Evolutionary conservation across 2,329 filamentous ascomycete genomes (phyloP), one percentile per base, ranked within the genome.

Genomic region (Lasiodiplodia sp.): DNA sequence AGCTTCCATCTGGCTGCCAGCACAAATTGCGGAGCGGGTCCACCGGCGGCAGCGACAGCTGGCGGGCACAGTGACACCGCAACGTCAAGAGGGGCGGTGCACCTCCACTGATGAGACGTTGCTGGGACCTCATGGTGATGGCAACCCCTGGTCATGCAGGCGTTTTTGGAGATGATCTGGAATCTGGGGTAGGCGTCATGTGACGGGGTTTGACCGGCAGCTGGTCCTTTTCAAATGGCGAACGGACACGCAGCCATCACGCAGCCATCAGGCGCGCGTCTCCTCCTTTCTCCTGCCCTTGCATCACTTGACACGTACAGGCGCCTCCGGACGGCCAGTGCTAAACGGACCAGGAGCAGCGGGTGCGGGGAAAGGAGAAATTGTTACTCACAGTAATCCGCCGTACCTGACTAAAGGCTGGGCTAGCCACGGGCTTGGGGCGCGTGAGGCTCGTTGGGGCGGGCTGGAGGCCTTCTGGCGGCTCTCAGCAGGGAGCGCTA

Each of bases 301-400:
- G 60, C 60, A 53, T 64, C 60, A 64, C 60, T 64, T 64, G 60
- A 64, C 60, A 64, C 60, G 51, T 53, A 64, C 60, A 64, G 37
- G 51, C 60, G 60, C 60, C 60, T 31, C 44, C n/a, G 8, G 58
- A 51, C 58, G 58, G 44, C 58, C 58, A 51, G 40, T 63, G 58
- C 58, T 40, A 31, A 25, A 25, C 57, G 21, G 38, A 23, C 21
- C n/a, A 21, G 18, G 38, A 47, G 40, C 58, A 47, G 2, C 18
- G 40, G n/a, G 31, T 64, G 60, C 60, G 60, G 60, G 60, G 60
- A 64, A 64, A 47, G 44, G 60, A 52, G 23, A 31, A 52, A 64
- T 31, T 64, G 44, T 64, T 64, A 64, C 60, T 52, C 60, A 64
- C 28, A n/a, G 10, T 7, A 38, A 52, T 38, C 60, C 3, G n/a